Evolutionary conservation across 768 basidiomycete species (phyloP).

Genomic region (Mycena rebaudengoi): DNA sequence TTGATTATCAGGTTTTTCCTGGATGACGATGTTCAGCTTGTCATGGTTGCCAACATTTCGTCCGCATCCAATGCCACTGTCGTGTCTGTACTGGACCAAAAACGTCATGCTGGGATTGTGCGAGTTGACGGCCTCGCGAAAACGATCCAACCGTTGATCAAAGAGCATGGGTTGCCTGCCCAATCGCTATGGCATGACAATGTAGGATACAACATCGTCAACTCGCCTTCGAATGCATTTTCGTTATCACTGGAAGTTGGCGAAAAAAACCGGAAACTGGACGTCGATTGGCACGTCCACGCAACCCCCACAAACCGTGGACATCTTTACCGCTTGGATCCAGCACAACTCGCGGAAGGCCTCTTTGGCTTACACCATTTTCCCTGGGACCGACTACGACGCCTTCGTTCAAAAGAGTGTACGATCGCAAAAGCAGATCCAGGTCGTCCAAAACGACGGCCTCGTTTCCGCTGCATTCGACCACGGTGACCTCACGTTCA

Average conservation of each 20-base stretch:
- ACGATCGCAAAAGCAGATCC: constrained; percentile 37
- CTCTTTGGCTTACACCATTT: constrained; percentile 61
- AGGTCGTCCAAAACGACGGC: constrained; percentile 55
- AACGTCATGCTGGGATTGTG: constrained; percentile 52
- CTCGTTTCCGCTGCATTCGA: constrained; percentile 62
- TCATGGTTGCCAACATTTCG: constrained; percentile 63
- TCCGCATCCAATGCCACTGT: constrained; percentile 57
- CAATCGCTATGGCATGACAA: constrained; percentile 69
- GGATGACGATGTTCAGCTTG: constrained; percentile 66
- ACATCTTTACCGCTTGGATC: constrained; percentile 73
- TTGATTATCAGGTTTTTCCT: too few species aligned
- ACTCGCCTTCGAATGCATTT: constrained; percentile 44
- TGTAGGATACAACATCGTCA: constrained; percentile 67
- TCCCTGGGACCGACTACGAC: constrained; percentile 55
- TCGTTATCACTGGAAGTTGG: constrained; percentile 51
- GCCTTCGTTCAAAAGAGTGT: constrained; percentile 52
- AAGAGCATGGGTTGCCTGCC: constrained; percentile 9
- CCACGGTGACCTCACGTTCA: constrained; percentile 44
- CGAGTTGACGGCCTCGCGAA: constrained; percentile 47
- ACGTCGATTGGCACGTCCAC: constrained; percentile 67
- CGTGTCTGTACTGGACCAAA: constrained; percentile 75
- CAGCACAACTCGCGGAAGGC: constrained; percentile 45
- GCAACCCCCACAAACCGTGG: constrained; percentile 62
- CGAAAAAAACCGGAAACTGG: constrained; percentile 67
- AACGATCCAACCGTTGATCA: constrained; percentile 12